Percentiles rank a stretch among this genome's conserved stretches.
phyloP scores from a whole-genome alignment of 768 basidiomycete species.

The Russula griseocarnosa region DNA sequence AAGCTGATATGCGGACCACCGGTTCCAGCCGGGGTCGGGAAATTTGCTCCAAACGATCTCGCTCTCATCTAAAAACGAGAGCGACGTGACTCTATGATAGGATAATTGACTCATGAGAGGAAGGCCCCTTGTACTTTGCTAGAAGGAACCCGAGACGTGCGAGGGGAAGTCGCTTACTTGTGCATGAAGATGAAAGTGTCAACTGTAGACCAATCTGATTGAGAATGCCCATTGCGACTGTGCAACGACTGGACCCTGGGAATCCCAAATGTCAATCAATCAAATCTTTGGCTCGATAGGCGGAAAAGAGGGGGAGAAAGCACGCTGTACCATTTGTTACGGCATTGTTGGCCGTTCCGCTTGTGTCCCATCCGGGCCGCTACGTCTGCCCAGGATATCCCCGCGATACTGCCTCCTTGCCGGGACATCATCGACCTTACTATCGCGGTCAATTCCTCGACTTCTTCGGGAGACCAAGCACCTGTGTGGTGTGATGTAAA shows the following conservation, averaged over 20 bases:
- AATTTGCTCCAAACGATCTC: constrained; percentile 20
- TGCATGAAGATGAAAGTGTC: constrained; percentile 20
- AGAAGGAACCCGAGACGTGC: neutral
- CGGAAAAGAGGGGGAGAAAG: neutral
- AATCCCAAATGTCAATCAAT: neutral
- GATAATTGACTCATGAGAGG: neutral
- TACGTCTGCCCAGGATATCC: constrained; percentile 16
- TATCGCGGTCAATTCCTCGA: constrained; percentile 10
- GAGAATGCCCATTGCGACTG: constrained; percentile 9
- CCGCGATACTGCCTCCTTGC: neutral
- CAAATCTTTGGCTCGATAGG: neutral
- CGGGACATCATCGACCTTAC: neutral
- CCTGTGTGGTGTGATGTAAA: neutral
- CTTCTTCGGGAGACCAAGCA: constrained; percentile 7
- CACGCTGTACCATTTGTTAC: constrained; percentile 12
- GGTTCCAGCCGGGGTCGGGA: constrained; percentile 18
- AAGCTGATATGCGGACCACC: constrained; percentile 12
- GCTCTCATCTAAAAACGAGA: constrained; percentile 14
- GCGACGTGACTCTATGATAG: constrained; percentile 10
- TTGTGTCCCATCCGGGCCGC: constrained; percentile 11
- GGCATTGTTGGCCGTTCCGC: constrained; percentile 15
- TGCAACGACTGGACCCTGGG: constrained; percentile 19
- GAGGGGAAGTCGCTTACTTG: constrained; percentile 4
- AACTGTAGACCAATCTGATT: neutral
- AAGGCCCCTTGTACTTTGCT: neutral